phyloP scores from a whole-genome alignment of 805 yeast species.

The Candida stauntonica region DNA sequence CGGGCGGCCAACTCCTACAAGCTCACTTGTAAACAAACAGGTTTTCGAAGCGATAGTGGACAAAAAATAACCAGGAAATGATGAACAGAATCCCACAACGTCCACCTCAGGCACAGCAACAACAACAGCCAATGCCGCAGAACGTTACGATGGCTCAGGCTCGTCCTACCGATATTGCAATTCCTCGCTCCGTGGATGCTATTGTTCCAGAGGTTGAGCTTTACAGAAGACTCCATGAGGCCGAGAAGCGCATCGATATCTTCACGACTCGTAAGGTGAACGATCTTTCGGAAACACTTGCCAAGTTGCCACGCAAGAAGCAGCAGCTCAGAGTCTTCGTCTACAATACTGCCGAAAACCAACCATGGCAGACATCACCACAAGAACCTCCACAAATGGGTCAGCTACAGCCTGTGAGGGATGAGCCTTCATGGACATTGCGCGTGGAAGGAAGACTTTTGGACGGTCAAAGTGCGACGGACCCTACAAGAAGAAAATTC shows the following conservation, averaged over 20 bases:
- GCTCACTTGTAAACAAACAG: too few relatives aligned
- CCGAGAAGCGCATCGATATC: slow-evolving; percentile 81
- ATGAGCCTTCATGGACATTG: slow-evolving; percentile 71
- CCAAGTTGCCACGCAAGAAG: slow-evolving; percentile 40
- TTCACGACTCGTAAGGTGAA: slow-evolving; percentile 76
- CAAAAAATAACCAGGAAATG: too few relatives aligned
- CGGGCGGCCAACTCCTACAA: too few relatives aligned
- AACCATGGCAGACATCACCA: slow-evolving; percentile 90
- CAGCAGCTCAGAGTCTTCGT: slow-evolving; percentile 73
- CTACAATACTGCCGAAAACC: slow-evolving; percentile 78
- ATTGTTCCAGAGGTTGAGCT: slow-evolving; percentile 66
- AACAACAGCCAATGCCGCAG: slow-evolving; percentile 9
- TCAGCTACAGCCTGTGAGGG: slow-evolving; percentile 10
- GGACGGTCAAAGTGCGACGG: slow-evolving; percentile 41
- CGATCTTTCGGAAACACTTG: slow-evolving; percentile 72
- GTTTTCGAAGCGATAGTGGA: too few relatives aligned
- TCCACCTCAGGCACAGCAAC: slow-evolving; percentile 16
- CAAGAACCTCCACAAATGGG: slow-evolving; percentile 15
- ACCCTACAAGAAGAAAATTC: slow-evolving; percentile 54
- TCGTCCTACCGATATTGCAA: slow-evolving; percentile 50
- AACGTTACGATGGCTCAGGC: slow-evolving; percentile 21
- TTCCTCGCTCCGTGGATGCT: slow-evolving; percentile 42
- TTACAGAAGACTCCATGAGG: slow-evolving; percentile 67
- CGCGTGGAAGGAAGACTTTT: slow-evolving; percentile 83
- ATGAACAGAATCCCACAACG: slow-evolving; percentile 1